These are phyloP conservation scores for Penicillium sp. DNA, from an alignment of 2,329 filamentous ascomycete species.

Conservation along the genomic window DNA sequence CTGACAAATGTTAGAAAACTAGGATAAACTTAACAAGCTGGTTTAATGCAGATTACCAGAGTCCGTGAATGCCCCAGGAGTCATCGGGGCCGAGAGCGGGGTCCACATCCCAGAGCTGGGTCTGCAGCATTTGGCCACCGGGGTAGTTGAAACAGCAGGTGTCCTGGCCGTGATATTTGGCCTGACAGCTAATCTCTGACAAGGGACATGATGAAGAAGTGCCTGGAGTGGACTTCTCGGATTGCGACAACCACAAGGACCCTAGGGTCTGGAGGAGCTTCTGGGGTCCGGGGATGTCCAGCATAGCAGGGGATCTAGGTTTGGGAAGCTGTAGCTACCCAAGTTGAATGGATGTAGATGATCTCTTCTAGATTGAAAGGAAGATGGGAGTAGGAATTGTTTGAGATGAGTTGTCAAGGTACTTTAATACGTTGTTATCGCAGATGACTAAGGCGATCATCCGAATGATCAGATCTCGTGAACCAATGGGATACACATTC, in stretches of 20 bases:
- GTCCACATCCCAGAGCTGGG: conserved; percentile 71
- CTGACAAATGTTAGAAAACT: conserved; percentile 27
- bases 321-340: not conserved
- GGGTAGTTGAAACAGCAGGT: conserved; percentile 71
- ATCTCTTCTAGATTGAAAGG: not conserved
- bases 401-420: not conserved
- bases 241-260: conserved; percentile 28
- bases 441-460: conserved; percentile 21
- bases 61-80: conserved; percentile 69
- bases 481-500: too few species aligned
- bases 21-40: not conserved
- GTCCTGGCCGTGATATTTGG: conserved; percentile 55
- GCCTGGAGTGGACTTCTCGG: conserved; percentile 4
- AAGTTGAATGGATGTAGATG: not conserved
- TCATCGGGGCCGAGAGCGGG: conserved; percentile 61
- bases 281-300: conserved; percentile 32
- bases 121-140: conserved; percentile 65
- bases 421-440: conserved; percentile 6
- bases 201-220: conserved; percentile 29
- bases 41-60: conserved; percentile 47
- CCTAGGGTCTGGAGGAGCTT: conserved; percentile 32
- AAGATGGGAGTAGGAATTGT: conserved; percentile 1
- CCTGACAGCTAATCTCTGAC: conserved; percentile 57
- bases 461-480: conserved; percentile 3
- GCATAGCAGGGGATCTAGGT: conserved; percentile 9